Conservation (phyloP, 1,139 yeast species). For the Candida tetrigidarum region DNA sequence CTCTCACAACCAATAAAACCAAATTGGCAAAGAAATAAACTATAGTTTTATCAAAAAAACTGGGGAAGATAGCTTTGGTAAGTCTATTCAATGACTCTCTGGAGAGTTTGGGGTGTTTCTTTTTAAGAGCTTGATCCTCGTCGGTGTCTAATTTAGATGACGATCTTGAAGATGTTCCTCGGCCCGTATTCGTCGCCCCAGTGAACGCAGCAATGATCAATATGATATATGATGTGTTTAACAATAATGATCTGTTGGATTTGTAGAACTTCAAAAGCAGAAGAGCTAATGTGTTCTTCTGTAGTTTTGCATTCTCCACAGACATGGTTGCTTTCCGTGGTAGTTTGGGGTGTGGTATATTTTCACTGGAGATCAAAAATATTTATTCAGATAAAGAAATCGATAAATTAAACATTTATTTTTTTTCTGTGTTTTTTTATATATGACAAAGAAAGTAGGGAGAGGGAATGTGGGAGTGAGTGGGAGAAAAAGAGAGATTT, state of each 20-base stretch:
- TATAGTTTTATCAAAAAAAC: constrained; percentile 35
- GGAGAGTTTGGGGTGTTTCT: constrained; percentile 34
- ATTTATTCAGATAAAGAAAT: too few relatives aligned
- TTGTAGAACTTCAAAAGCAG: constrained; percentile 43
- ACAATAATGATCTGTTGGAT: constrained; percentile 50
- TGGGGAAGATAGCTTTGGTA: constrained; percentile 45
- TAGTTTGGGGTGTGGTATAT: too few relatives aligned
- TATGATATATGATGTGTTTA: constrained; percentile 53
- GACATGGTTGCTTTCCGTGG: constrained; percentile 10
- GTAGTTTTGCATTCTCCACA: constrained; percentile 10
- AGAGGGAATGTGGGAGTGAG: not conserved
- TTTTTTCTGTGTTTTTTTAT: too few relatives aligned
- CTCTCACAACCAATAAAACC: constrained; percentile 64
- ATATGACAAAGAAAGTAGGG: not conserved
- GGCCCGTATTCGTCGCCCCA: constrained; percentile 43
- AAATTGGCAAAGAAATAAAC: constrained; percentile 59
- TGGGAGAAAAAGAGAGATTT: too few relatives aligned
- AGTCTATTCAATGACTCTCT: constrained; percentile 37
- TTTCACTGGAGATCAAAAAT: not conserved
- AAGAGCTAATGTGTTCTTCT: constrained; percentile 19
- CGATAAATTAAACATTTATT: too few relatives aligned
- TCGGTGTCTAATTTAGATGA: constrained; percentile 6
- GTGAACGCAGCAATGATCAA: constrained; percentile 51
- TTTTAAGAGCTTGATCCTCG: constrained; percentile 17
- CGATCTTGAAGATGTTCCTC: constrained; percentile 7